Percentiles rank a stretch among this genome's conserved stretches.
Conservation (phyloP, 371 early-diverging fungal genomes). For the Mucor piriformis region DNA sequence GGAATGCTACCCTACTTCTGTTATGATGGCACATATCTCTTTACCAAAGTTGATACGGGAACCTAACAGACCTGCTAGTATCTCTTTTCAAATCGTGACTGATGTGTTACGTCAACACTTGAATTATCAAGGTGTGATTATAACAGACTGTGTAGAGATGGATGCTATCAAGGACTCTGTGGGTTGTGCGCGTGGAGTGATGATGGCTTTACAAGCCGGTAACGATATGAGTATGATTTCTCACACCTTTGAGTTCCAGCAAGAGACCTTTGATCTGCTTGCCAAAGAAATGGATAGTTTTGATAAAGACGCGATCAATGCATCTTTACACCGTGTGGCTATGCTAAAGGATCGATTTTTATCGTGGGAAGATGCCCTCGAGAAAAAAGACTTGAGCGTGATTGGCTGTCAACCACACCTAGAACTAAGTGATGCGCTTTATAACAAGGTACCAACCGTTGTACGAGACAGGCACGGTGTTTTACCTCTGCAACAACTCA, state of each 20-base stretch:
- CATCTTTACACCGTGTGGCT: constrained; percentile 40
- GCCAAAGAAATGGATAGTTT: constrained; percentile 19
- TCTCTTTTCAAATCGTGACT: constrained; percentile 40
- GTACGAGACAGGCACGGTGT: constrained; percentile 31
- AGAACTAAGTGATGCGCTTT: constrained; percentile 33
- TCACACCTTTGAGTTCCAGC: constrained; percentile 43
- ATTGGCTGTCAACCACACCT: constrained; percentile 31
- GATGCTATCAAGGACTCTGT: constrained; percentile 51
- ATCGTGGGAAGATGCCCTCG: constrained; percentile 29
- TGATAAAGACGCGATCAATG: constrained; percentile 12
- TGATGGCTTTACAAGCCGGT: constrained; percentile 49
- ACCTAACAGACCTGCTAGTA: constrained; percentile 29
- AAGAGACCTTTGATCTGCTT: constrained; percentile 30
- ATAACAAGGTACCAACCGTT: constrained; percentile 42
- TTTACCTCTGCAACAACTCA: constrained; percentile 28
- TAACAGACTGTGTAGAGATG: constrained; percentile 59
- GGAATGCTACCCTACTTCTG: constrained; percentile 34
- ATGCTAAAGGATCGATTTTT: constrained; percentile 40
- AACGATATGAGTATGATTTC: constrained; percentile 57
- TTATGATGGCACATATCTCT: constrained; percentile 56
- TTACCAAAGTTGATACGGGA: constrained; percentile 38
- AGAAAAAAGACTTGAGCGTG: constrained; percentile 10
- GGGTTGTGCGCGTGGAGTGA: constrained; percentile 38
- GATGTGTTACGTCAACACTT: constrained; percentile 38
- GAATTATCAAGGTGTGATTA: constrained; percentile 48